Evolutionary conservation across 139 green algal genomes (phyloP), one percentile per base, ranked within the genome.

Genomic region (Chlorella sp.): DNA sequence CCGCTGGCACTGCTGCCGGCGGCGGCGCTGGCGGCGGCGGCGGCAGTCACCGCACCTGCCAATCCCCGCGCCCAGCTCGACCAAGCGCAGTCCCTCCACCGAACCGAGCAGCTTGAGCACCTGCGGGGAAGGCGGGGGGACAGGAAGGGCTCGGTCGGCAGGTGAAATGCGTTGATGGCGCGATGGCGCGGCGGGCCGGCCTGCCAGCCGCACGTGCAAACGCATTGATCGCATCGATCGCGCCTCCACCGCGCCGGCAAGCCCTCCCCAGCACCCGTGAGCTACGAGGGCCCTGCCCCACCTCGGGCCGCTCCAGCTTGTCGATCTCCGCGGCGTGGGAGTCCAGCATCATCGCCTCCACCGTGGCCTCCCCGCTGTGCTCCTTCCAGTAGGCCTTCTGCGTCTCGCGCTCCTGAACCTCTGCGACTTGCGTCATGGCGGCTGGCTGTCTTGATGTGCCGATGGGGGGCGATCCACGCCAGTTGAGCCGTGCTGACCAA

Each of bases 331-430:
- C 56, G 22, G 95, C 95, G 67, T 93, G 86, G 69, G 84, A 93
- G 90, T 98, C 95, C 62, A 98, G 88, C 95, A 98, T 98, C 95
- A 98, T 98, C 0, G 91, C 90, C 80, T 98, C 93, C 24, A 98
- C 91, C 19, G 94, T 95, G 3, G 90, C 89, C 30, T 92, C 73
- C 34, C 80, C 36, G 26, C 86, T 92, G 88, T 98, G 93, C 75
- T 97, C 89, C 56, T 85, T 79, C 95, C 95, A 98, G 73, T 97
- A 98, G 13, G 43, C 74, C 76, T 88, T 90, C 83, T 97, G 92
- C 24, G 60, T 86, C 8, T 80, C 34, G 4, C 95, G 88, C 73
- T 98, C 95, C 19, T 60, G 22, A 16, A 24, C 68, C 11, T 75
- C 67, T 0, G 43, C 30, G n/a, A 8, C 28, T 30, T 78, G 72